phyloP scores from a whole-genome alignment of 768 basidiomycete species.

The Hygrocybe coccinea region DNA sequence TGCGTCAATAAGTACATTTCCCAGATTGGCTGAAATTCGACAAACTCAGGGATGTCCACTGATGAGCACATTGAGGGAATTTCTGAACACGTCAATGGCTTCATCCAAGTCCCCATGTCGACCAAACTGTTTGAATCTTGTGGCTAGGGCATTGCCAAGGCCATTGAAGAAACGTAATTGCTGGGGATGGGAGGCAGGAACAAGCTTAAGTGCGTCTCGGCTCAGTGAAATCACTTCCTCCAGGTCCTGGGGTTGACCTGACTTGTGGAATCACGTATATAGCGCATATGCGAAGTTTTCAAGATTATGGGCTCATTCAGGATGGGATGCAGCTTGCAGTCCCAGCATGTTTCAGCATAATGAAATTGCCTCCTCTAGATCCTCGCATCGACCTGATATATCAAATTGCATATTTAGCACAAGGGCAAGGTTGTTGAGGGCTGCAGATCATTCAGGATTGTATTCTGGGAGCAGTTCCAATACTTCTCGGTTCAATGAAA shows the following conservation, averaged over 20 bases:
- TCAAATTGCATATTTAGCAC: constrained; percentile 21
- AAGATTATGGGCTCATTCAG: background rate
- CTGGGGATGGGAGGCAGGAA: no score
- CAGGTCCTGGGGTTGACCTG: constrained; percentile 1
- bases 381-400: constrained; percentile 6
- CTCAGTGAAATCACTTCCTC: constrained; percentile 10
- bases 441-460: constrained; percentile 5
- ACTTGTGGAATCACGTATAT: no score
- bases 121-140: constrained; percentile 16
- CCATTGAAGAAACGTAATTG: no score
- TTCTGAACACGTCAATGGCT: constrained; percentile 19
- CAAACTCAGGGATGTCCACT: constrained; percentile 15
- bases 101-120: constrained; percentile 20
- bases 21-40: constrained; percentile 3
- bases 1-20: background rate
- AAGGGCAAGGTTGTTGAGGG: constrained; percentile 14
- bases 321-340: background rate
- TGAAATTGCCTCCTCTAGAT: constrained; percentile 24
- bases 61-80: constrained; percentile 10
- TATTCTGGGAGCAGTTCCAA: no score
- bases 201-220: constrained; percentile 8
- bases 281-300: background rate
- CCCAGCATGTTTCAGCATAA: background rate
- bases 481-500: no score
- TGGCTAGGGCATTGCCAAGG: constrained; percentile 23